Evolutionary conservation across 129 eudicot genomes (phyloP).

Genomic region (sunflower (Helianthus annuus)): HanXRQr2.0-SUNRISE NC_035449.2:158602561-158603060

Average conservation of each 20-base stretch:
- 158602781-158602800: constrained; percentile 47
- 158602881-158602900: constrained; percentile 56
- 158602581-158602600: constrained; percentile 89
- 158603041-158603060: constrained; percentile 32
- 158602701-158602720: constrained; percentile 95
- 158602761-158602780: constrained; percentile 30
- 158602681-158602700: constrained; percentile 26
- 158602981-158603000: constrained; percentile 44
- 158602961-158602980: constrained; percentile 53
- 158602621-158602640: constrained; percentile 53
- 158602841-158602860: constrained; percentile 48
- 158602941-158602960: constrained; percentile 40
- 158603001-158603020: constrained; percentile 31
- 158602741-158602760: constrained; percentile 53
- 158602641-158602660: constrained; percentile 18
- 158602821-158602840: constrained; percentile 54
- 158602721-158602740: constrained; percentile 79
- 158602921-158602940: constrained; percentile 40
- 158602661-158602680: constrained; percentile 14
- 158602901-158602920: constrained; percentile 53
- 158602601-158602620: constrained; percentile 81
- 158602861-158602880: constrained; percentile 58
- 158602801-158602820: constrained; percentile 47
- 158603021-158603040: constrained; percentile 28
- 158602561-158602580: constrained; percentile 86